phyloP scores from a whole-genome alignment of 2,329 filamentous ascomycete genomes.

The Fusarium lateritium region DNA sequence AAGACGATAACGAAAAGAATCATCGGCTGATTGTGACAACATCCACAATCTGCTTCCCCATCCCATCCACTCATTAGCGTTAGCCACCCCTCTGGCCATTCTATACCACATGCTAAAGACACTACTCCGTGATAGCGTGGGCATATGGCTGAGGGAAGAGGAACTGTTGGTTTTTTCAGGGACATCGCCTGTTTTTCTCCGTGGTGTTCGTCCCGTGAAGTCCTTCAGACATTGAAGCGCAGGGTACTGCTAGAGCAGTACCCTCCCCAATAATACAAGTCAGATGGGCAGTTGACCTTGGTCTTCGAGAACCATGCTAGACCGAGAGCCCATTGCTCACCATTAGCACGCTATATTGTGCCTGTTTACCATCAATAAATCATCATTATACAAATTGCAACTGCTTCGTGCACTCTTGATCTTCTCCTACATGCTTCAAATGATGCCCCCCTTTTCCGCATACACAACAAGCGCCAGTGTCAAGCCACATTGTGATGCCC shows the following conservation, averaged over 20 bases:
- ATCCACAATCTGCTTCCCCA: background rate
- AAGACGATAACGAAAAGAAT: slow-evolving; percentile 74
- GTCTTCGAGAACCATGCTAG: background rate
- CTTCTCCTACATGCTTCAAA: background rate
- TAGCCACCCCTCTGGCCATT: slow-evolving; percentile 72
- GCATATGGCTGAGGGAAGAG: slow-evolving; percentile 80
- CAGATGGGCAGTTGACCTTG: background rate
- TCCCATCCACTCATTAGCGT: background rate
- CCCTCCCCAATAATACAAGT: background rate
- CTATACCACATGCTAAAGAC: slow-evolving; percentile 76
- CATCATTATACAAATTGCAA: background rate
- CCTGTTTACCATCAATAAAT: background rate
- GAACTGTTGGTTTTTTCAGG: slow-evolving; percentile 49
- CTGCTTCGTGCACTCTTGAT: background rate
- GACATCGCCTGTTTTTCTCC: slow-evolving; percentile 41
- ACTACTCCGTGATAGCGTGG: slow-evolving; percentile 68
- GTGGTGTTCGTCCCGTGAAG: slow-evolving; percentile 49
- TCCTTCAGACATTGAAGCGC: slow-evolving; percentile 46
- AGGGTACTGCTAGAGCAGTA: background rate
- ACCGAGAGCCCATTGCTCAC: background rate
- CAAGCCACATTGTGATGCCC: background rate
- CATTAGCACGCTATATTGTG: background rate
- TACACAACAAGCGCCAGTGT: background rate
- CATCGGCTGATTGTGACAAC: slow-evolving; percentile 56
- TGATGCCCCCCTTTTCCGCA: background rate